phyloP scores from a whole-genome alignment of 352 stramenopile genomes.

The Globisporangium radiosum region DNA sequence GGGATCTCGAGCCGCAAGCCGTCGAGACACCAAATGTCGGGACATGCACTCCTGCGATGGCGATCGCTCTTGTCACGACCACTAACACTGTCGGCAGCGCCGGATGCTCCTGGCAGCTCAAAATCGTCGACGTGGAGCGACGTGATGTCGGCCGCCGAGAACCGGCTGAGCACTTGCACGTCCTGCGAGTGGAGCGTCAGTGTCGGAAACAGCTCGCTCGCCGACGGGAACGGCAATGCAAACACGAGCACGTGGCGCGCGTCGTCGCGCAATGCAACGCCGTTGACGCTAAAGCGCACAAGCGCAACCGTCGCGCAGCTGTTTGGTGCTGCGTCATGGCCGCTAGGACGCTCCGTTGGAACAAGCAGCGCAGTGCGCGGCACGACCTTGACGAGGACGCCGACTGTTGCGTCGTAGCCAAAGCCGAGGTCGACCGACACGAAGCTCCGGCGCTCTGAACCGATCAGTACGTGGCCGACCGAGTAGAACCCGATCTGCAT shows the following conservation, averaged over 20 bases:
- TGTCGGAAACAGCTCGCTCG: conserved; percentile 74
- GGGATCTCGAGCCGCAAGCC: conserved; percentile 30
- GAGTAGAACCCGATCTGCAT: conserved; percentile 78
- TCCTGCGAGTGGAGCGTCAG: conserved; percentile 81
- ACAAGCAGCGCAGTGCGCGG: conserved; percentile 22
- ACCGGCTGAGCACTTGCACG: conserved; percentile 68
- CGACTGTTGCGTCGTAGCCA: conserved; percentile 61
- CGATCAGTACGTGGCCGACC: conserved; percentile 67
- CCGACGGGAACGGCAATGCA: conserved; percentile 43
- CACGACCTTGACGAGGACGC: conserved; percentile 59
- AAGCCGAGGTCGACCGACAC: conserved; percentile 48
- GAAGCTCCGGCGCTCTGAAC: conserved; percentile 48
- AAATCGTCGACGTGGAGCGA: conserved; percentile 46
- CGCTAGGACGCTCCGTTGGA: background rate
- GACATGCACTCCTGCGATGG: conserved; percentile 7
- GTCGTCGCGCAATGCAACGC: conserved; percentile 49
- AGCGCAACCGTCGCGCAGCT: conserved; percentile 20
- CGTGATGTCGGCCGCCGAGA: conserved; percentile 67
- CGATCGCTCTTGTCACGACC: background rate
- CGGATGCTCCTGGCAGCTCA: conserved; percentile 16
- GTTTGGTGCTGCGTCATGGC: background rate
- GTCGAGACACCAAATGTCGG: conserved; percentile 73
- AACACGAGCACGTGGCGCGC: conserved; percentile 51
- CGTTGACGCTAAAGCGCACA: conserved; percentile 73
- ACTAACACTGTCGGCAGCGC: background rate